Conservation (phyloP, 192 early-diverging fungal genomes). For the Jimgerdemannia flammicorona region DNA sequence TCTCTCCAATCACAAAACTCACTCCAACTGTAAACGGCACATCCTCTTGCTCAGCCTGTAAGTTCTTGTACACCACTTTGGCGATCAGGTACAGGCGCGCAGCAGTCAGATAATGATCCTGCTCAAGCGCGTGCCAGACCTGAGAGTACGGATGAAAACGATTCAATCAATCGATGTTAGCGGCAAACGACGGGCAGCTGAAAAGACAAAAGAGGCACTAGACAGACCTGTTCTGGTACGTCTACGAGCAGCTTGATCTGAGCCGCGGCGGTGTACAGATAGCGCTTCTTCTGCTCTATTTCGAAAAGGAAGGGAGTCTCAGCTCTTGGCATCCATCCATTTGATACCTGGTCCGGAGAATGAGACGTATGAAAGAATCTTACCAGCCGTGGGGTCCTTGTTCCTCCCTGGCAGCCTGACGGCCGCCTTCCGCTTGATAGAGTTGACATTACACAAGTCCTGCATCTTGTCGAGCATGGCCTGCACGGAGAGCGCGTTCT, state of each 20-base stretch:
- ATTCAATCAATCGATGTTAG: background rate
- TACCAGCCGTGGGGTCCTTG: constrained; percentile 2
- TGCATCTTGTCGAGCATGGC: constrained; percentile 55
- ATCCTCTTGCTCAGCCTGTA: constrained; percentile 49
- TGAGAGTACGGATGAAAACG: constrained; percentile 11
- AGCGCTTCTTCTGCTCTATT: constrained; percentile 50
- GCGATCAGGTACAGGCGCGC: constrained; percentile 67
- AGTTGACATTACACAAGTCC: constrained; percentile 49
- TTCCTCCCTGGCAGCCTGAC: background rate
- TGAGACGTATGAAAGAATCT: too few species aligned
- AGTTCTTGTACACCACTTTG: constrained; percentile 60
- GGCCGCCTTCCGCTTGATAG: constrained; percentile 38
- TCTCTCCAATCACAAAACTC: background rate
- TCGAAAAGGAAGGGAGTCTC: background rate
- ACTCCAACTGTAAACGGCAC: constrained; percentile 14
- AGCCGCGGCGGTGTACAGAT: constrained; percentile 66
- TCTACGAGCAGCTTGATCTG: constrained; percentile 82
- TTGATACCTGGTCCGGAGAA: too few species aligned
- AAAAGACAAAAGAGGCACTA: too few species aligned
- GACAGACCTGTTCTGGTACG: constrained; percentile 78
- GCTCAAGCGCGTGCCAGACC: constrained; percentile 83
- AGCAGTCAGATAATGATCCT: constrained; percentile 64
- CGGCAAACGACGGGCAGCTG: background rate
- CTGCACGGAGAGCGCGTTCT: constrained; percentile 48
- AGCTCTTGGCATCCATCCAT: background rate